Evolutionary conservation across 140 eudicot species (phyloP), one percentile per base, ranked within the genome.

Genomic region (Eryngium alpinum): DNA sequence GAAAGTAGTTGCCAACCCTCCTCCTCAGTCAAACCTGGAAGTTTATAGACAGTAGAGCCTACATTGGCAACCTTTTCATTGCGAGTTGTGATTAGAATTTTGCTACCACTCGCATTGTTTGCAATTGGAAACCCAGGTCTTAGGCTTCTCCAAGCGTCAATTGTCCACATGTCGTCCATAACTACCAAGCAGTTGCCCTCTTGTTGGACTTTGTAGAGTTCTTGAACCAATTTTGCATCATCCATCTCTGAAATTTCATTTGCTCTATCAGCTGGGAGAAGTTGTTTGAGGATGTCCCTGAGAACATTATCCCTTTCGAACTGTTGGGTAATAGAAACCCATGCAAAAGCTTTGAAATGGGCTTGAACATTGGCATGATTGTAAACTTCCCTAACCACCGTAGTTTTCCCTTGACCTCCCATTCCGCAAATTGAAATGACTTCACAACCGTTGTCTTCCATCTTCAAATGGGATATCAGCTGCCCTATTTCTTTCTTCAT

Each of bases 131-230:
- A n/a, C n/a, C n/a, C 72, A n/a, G 72, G 34, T 3, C 1, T 10
- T 27, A 65, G 1, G 10, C 17, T 65, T 4, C 27, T 65, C 72
- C 72, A 65, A 27, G 34, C 1, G 10, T 65, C 24, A n/a, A 2
- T 11, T n/a, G 34, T 65, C 72, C 72, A 65, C 3, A 65, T 65
- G 17, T 65, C 72, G 27, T 65, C 72, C 1, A 65, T 9, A 1
- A 65, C 31, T 65, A n/a, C n/a, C n/a, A n/a, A n/a, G n/a, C n/a
- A n/a, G n/a, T n/a, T n/a, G n/a, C n/a, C n/a, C n/a, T n/a, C 72
- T 65, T 65, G 72, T 27, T 65, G 72, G 15, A 65, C 72, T 5
- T 65, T 65, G 72, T 65, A 65, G n/a, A 63, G 71, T 63, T 63
- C 13, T 63, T 24, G 1, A 13, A 63, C 71, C 71, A 63, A 24